phyloP scores from a whole-genome alignment of 805 yeast genomes.

The Kregervanrija delftensis region DNA sequence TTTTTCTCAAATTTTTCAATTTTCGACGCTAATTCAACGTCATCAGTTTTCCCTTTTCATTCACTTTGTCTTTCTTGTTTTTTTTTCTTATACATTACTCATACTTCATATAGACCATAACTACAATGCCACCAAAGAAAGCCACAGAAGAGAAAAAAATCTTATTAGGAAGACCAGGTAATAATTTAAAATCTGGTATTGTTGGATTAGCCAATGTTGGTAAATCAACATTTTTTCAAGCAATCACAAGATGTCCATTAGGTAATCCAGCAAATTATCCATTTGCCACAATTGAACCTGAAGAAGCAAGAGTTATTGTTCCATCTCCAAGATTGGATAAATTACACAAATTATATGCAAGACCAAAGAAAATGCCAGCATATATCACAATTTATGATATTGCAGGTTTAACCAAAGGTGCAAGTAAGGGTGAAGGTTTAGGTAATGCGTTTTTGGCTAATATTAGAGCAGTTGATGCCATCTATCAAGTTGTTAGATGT shows the following conservation, averaged over 20 bases:
- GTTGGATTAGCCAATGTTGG: conserved; percentile 96
- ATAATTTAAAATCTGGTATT: conserved; percentile 59
- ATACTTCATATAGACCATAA: not conserved
- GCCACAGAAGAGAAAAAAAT: conserved; percentile 31
- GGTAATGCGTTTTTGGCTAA: conserved; percentile 97
- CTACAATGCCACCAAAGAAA: conserved; percentile 34
- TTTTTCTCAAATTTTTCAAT: no score
- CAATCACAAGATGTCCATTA: conserved; percentile 84
- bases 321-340: conserved; percentile 85
- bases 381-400: conserved; percentile 90
- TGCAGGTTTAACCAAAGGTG: conserved; percentile 97
- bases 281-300: conserved; percentile 96
- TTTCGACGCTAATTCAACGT: not conserved
- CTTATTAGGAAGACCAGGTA: conserved; percentile 35
- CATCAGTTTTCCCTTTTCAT: not conserved
- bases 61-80: not conserved
- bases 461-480: conserved; percentile 96
- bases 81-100: not conserved
- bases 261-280: conserved; percentile 99
- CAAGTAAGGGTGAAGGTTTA: conserved; percentile 93
- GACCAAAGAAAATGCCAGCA: conserved; percentile 87
- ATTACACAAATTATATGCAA: conserved; percentile 66
- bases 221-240: conserved; percentile 95
- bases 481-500: conserved; percentile 95
- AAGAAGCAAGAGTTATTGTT: conserved; percentile 92